Base-by-base conservation (phyloP, 805 yeast genomes). In the Danielia reshetovae region DNA sequence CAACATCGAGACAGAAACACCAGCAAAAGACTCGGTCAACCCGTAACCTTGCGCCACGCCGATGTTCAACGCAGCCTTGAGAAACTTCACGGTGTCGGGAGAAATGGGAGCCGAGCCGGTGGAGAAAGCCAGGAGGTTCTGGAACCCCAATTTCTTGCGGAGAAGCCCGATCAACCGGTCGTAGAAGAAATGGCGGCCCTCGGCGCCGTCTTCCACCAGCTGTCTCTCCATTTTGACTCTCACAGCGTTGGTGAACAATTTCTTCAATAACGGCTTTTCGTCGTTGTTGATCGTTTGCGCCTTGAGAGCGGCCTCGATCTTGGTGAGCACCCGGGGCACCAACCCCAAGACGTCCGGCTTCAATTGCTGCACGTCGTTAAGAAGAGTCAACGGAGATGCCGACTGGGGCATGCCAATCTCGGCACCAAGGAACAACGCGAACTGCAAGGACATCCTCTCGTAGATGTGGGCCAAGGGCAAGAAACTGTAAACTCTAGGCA, bases 281-380 rank as follows among this genome's bases (percentile, higher is more conserved):
- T 53, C 44, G 40, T 65, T 64, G 29, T 54, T 42, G 17, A 71
- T 21, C 5, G 50, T 46, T 15, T 40, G 43, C 3, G 46, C 40
- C 27, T 43, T 46, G 30, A 46, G 35, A 4, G 46, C 46, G 9
- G 77, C 70, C 55, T 80, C 87, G 37, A 42, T 69, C 62, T 54
- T 75, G 71, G 77, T 79, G 46, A 71, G 67, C 15, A 81, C 68
- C 40, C 89, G 65, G 12, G 88, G 89, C 5, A 81, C 88, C 32
- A 76, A 65, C 12, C 75, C 66, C 33, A 78, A 57, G 24, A 58
- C 54, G 23, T 70, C 65, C 7, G 88, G 88, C 45, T 72, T 72
- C 37, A 75, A 57, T 14, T 66, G 57, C 43, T 68, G 65, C 36
- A 80, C 63, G 49, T 81, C 87, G 11, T 76, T 85, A 31, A 81